Conservation (phyloP, 78 protist species). For the slime mould (Dictyostelium discoideum) region dicty_2.7 NC_007089.4:982001-982500, state of each 20-base stretch:
- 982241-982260: not conserved
- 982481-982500: not conserved
- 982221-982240: conserved; percentile 14
- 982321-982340: conserved; percentile 37
- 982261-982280: conserved; percentile 25
- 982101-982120: not conserved
- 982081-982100: not conserved
- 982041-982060: not conserved
- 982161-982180: conserved; percentile 23
- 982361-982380: conserved; percentile 14
- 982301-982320: conserved; percentile 21
- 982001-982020: conserved; percentile 34
- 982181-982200: conserved; percentile 2
- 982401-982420: conserved; percentile 7
- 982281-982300: conserved; percentile 11
- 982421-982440: not conserved
- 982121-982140: not conserved
- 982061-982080: not conserved
- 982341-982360: conserved; percentile 25
- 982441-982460: not conserved
- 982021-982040: conserved; percentile 55
- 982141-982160: conserved; percentile 45
- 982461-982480: not conserved
- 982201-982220: not conserved
- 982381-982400: conserved; percentile 32